A percentile compares a stretch with the other conserved stretches of the same genome.
These are phyloP conservation scores for Diplocarpon mali DNA, from an alignment of 2,329 filamentous ascomycete species.

Conservation along the genomic window DNA sequence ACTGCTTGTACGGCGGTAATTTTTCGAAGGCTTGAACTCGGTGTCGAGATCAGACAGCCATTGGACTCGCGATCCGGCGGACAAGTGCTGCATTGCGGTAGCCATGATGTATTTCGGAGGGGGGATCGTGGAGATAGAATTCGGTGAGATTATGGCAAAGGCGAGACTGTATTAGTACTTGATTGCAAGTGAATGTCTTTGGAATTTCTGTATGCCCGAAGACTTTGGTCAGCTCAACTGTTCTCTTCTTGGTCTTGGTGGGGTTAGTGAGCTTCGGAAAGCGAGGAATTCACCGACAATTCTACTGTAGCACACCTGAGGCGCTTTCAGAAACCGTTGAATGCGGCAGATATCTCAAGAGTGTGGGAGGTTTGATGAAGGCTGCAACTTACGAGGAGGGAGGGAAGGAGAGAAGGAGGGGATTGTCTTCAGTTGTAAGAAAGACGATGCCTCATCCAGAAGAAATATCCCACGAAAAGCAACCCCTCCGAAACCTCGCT, in stretches of 20 bases:
- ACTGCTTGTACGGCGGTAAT: conserved; percentile 87
- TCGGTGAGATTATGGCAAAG: not conserved
- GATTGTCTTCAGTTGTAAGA: no score
- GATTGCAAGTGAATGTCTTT: not conserved
- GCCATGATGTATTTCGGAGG: conserved; percentile 26
- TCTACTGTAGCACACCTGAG: no score
- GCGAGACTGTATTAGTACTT: not conserved
- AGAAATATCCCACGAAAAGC: no score
- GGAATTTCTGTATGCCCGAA: not conserved
- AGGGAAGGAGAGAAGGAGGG: no score
- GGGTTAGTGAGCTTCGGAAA: conserved; percentile 7
- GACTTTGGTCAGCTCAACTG: conserved; percentile 7
- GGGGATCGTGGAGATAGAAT: not conserved
- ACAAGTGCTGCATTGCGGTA: conserved; percentile 77
- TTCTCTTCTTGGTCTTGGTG: conserved; percentile 8
- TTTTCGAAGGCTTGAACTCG: conserved; percentile 70
- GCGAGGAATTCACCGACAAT: conserved; percentile 2
- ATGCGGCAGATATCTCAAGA: no score
- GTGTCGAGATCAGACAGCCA: conserved; percentile 53
- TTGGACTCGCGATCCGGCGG: conserved; percentile 46
- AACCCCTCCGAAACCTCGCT: no score
- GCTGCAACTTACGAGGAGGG: no score
- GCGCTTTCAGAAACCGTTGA: no score
- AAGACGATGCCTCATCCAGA: no score
- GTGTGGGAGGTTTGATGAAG: no score